Percentiles rank a stretch among this genome's conserved stretches.
phyloP scores from a whole-genome alignment of 164 flowering plant genomes.

The Chimonanthus praecox region DNA sequence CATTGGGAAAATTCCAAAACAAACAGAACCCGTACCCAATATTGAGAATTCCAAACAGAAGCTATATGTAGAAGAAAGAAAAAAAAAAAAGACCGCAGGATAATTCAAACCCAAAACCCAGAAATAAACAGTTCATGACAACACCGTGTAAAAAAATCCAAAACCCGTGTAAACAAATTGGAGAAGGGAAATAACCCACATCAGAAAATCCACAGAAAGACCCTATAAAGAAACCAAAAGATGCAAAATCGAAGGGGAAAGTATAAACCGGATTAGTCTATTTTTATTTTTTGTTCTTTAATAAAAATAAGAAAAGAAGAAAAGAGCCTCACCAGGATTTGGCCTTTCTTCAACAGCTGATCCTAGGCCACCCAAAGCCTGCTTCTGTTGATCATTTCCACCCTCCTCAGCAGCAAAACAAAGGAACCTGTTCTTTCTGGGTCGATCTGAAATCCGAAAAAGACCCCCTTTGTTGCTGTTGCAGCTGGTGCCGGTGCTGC shows the following conservation, averaged over 20 bases:
- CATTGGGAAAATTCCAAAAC: neutral
- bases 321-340: constrained; percentile 4
- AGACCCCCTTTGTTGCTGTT: constrained; percentile 12
- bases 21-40: neutral
- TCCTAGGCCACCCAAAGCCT: constrained; percentile 24
- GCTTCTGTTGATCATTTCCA: constrained; percentile 21
- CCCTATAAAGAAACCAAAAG: neutral
- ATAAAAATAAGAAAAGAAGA: neutral
- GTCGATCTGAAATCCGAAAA: constrained; percentile 15
- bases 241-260: neutral
- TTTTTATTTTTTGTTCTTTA: no score
- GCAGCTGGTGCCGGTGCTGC: neutral
- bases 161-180: neutral
- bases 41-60: neutral
- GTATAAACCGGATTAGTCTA: neutral
- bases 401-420: constrained; percentile 54
- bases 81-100: neutral
- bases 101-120: neutral
- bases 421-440: constrained; percentile 17
- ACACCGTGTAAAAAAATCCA: neutral
- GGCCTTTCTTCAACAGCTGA: constrained; percentile 66
- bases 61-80: neutral
- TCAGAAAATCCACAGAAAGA: neutral
- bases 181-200: neutral
- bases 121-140: neutral